phyloP scores from a whole-genome alignment of 73 alveolate species.

The Paramecium sexaurelia region DNA sequence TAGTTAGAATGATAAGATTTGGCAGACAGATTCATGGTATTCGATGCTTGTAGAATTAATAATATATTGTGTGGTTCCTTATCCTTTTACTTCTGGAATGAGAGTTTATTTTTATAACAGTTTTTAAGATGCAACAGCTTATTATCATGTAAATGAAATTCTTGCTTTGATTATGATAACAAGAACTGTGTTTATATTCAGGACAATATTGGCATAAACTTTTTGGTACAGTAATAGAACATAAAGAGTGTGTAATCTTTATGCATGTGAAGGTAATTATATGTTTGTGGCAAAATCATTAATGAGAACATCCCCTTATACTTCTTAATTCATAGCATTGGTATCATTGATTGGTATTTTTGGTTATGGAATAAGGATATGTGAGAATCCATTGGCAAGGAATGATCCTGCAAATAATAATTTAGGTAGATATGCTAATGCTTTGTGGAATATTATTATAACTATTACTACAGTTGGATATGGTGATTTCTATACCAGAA shows the following conservation, averaged over 20 bases:
- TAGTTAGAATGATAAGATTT: neutral
- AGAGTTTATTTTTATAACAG: conserved; percentile 36
- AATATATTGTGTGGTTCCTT: conserved; percentile 25
- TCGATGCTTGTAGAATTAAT: conserved; percentile 37
- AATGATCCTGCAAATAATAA: conserved; percentile 33
- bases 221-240: conserved; percentile 61
- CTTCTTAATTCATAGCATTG: conserved; percentile 25
- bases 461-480: conserved; percentile 57
- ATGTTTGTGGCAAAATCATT: conserved; percentile 49
- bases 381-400: conserved; percentile 59
- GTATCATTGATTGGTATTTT: neutral
- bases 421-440: conserved; percentile 37
- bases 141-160: conserved; percentile 59
- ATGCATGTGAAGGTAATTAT: conserved; percentile 63
- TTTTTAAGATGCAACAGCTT: conserved; percentile 26
- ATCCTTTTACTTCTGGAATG: conserved; percentile 24
- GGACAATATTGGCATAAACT: conserved; percentile 36
- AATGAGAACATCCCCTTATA: conserved; percentile 52
- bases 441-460: conserved; percentile 54
- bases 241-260: conserved; percentile 59
- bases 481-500: conserved; percentile 64
- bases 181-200: conserved; percentile 9
- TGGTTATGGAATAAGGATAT: conserved; percentile 48
- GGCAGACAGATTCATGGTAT: conserved; percentile 21
- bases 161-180: conserved; percentile 36